Base-by-base conservation (phyloP, 2,329 filamentous ascomycete species). In the Claviceps fusiformis region DNA sequence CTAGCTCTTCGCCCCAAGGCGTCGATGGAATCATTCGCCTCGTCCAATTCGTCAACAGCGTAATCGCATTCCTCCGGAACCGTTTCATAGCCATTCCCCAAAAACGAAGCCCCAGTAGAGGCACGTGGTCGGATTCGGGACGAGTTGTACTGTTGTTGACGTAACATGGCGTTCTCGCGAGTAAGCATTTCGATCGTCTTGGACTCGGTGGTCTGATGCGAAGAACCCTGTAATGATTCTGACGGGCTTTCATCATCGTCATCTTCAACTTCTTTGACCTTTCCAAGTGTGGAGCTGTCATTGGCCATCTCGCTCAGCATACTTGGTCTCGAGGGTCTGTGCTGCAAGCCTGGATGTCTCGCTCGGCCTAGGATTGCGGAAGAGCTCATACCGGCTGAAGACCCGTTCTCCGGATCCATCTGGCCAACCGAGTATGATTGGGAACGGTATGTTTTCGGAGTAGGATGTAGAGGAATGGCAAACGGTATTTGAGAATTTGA, bases 371-470 rank as follows among this genome's bases (percentile, higher is more conserved):
- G 67, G 27, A 77, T 70, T 3, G 78, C 70, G 4, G 78, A 72
- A 3, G 76, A 67, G 55, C 69, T 72, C 67, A 77, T 70, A 2
- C 70, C 63, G 31, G 73, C 61, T 3, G 69, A 64, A 15, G 71
- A 62, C 3, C 70, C 63, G 1, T 71, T 71, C 56, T 92, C 87
- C 1, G 84, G 79, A 54, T 95, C 90, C 58, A 90, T 75, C 67
- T 96, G 91, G 5, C 91, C 91, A 50, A 95, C 92, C 0, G 92
- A 97, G 69, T 97, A 97, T 5, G 93, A 97, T 69, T 96, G 89
- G 6, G 93, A 98, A 47, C 93, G 85, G 63, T 95, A 93, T 1
- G 89, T 90, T 70, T 97, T 97, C 1, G 88, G 88, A 0, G 89
- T 93, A 0, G 92, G 90, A 59, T 95, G 88, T 24, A 95, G 76